Conservation (phyloP, 805 yeast genomes). For the Blastobotrys attinorum region DNA sequence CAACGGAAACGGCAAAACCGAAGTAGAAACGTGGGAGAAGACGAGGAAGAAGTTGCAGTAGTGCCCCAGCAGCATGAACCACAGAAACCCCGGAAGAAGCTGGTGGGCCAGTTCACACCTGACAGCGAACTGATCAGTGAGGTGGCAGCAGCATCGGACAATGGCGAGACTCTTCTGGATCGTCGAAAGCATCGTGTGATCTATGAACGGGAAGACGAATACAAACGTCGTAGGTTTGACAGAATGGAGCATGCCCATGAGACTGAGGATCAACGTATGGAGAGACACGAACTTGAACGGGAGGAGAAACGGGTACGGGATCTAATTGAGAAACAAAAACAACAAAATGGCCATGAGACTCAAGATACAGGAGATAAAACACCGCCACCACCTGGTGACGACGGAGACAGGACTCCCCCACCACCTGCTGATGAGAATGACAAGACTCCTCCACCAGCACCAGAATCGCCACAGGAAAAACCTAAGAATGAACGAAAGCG, state of each 20-base stretch:
- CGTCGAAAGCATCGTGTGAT: constrained; percentile 18
- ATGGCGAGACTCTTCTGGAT: constrained; percentile 10
- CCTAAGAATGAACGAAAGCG: constrained; percentile 7
- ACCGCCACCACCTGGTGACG: constrained; percentile 12
- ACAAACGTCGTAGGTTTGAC: constrained; percentile 37
- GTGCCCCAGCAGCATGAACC: not conserved
- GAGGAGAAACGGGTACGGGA: constrained; percentile 28
- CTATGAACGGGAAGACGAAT: constrained; percentile 37
- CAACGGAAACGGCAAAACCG: no score
- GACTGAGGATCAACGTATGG: constrained; percentile 38
- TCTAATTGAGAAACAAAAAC: constrained; percentile 23
- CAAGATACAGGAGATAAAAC: constrained; percentile 19
- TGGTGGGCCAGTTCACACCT: constrained; percentile 37
- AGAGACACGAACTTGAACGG: constrained; percentile 34
- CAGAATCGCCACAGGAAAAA: not conserved
- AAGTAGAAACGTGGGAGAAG: no score
- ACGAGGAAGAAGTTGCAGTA: constrained; percentile 7
- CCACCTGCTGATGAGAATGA: constrained; percentile 1
- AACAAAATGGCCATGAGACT: no score
- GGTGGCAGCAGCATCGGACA: constrained; percentile 15
- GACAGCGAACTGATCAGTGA: constrained; percentile 30
- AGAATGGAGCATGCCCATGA: constrained; percentile 21
- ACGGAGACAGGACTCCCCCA: not conserved
- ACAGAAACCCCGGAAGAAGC: constrained; percentile 3
- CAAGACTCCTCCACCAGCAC: constrained; percentile 1